Conservation (phyloP, 495 filamentous ascomycete species). For the Xanthoparmelia taractica region DNA sequence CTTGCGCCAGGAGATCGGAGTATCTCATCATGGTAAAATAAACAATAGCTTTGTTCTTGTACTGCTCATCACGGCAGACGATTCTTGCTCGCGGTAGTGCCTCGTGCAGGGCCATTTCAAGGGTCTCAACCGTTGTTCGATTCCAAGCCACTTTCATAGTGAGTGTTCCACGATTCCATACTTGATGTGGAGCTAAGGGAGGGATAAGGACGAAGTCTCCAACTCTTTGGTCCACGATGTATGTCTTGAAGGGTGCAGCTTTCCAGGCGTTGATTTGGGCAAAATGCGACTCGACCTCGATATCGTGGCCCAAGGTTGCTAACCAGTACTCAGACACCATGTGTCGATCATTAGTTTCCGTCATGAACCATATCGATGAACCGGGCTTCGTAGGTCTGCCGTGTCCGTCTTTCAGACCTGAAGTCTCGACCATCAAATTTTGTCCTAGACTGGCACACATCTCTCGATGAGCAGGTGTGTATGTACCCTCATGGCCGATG, state of each 20-base stretch:
- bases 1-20: conserved; percentile 49
- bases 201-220: conserved; percentile 94
- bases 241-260: conserved; percentile 83
- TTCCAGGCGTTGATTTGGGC: conserved; percentile 90
- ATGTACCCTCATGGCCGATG: conserved; percentile 94
- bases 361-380: conserved; percentile 98
- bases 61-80: conserved; percentile 97
- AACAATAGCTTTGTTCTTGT: conserved; percentile 95
- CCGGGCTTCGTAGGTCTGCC: conserved; percentile 65
- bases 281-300: conserved; percentile 94
- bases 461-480: conserved; percentile 90
- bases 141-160: conserved; percentile 99
- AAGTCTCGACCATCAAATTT: conserved; percentile 95
- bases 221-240: conserved; percentile 83
- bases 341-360: conserved; percentile 78
- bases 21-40: conserved; percentile 78
- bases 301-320: conserved; percentile 83
- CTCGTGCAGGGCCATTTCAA: conserved; percentile 76
- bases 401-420: conserved; percentile 48
- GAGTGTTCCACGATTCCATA: conserved; percentile 92
- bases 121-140: conserved; percentile 83
- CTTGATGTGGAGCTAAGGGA: conserved; percentile 94
- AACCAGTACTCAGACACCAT: conserved; percentile 87
- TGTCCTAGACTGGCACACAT: conserved; percentile 96
- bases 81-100: conserved; percentile 78